A percentile compares a stretch with the other conserved stretches of the same genome.
Evolutionary conservation across 371 early-diverging fungal genomes (phyloP).

Genomic region (Parasitella parasitica): DNA sequence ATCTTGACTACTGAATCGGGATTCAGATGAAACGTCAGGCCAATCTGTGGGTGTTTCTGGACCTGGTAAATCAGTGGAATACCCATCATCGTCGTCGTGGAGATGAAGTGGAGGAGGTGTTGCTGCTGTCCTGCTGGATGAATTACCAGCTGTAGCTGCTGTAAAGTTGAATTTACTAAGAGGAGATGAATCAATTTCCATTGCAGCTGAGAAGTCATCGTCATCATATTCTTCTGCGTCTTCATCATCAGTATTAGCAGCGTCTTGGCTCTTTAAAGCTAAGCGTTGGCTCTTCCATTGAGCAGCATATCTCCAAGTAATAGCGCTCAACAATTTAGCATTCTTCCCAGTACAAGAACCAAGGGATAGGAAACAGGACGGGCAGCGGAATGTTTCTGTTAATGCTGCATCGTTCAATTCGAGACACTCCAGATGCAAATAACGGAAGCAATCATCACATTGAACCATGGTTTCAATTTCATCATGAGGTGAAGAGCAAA

Average conservation of each 20-base stretch:
- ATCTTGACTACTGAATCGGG: conserved; percentile 8
- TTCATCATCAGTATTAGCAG: conserved; percentile 21
- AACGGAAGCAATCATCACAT: conserved; percentile 55
- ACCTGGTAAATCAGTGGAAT: conserved; percentile 9
- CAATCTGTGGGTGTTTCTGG: conserved; percentile 17
- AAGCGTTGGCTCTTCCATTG: conserved; percentile 30
- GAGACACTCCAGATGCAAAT: conserved; percentile 60
- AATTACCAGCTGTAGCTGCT: neutral
- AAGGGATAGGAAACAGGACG: conserved; percentile 33
- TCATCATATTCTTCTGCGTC: conserved; percentile 19
- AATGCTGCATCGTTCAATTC: conserved; percentile 42
- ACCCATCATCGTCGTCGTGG: conserved; percentile 4
- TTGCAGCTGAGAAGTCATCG: neutral
- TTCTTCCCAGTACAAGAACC: conserved; percentile 7
- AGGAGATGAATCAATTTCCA: neutral
- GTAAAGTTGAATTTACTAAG: neutral
- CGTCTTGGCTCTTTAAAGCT: conserved; percentile 15
- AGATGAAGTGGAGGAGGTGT: neutral
- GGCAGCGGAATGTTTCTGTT: conserved; percentile 53
- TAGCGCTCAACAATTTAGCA: conserved; percentile 14
- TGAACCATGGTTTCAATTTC: conserved; percentile 58
- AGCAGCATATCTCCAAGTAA: conserved; percentile 44
- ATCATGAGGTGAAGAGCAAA: conserved; percentile 52
- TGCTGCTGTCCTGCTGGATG: neutral
- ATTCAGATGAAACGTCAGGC: conserved; percentile 19